phyloP scores from a whole-genome alignment of 176 grass and related monocot genomes.

The Echinochloa phyllopogon region DNA sequence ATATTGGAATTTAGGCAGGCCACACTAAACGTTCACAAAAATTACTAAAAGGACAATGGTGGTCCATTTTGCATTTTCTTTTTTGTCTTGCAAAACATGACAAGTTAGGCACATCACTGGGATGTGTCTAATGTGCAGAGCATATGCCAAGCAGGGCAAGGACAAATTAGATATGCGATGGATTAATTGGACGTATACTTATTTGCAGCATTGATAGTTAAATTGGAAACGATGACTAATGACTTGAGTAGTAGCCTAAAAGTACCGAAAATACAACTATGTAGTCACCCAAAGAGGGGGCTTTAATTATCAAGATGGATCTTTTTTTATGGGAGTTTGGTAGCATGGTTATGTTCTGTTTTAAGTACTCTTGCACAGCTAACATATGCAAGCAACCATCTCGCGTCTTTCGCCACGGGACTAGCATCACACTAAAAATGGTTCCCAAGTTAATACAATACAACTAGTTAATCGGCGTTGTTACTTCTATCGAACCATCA shows the following conservation, averaged over 20 bases:
- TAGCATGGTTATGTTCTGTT: neutral
- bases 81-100: neutral
- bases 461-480: too few relatives aligned
- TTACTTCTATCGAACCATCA: too few relatives aligned
- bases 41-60: neutral
- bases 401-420: too few relatives aligned
- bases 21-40: neutral
- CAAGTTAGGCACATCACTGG: neutral
- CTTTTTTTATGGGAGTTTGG: too few relatives aligned
- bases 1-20: conserved; percentile 22
- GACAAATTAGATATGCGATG: neutral
- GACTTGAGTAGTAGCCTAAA: neutral
- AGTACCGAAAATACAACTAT: too few relatives aligned
- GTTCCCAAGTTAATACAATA: too few relatives aligned
- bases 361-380: neutral
- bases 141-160: neutral
- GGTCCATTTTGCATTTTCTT: neutral
- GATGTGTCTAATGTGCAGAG: neutral
- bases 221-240: neutral
- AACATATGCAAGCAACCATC: too few relatives aligned
- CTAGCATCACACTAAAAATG: too few relatives aligned
- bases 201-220: neutral
- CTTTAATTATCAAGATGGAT: too few relatives aligned
- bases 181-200: neutral
- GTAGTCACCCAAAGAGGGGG: too few relatives aligned